These are phyloP conservation scores for Apiotrichum domesticum DNA, from an alignment of 1,284 basidiomycete genomes.

Conservation along the genomic window DNA sequence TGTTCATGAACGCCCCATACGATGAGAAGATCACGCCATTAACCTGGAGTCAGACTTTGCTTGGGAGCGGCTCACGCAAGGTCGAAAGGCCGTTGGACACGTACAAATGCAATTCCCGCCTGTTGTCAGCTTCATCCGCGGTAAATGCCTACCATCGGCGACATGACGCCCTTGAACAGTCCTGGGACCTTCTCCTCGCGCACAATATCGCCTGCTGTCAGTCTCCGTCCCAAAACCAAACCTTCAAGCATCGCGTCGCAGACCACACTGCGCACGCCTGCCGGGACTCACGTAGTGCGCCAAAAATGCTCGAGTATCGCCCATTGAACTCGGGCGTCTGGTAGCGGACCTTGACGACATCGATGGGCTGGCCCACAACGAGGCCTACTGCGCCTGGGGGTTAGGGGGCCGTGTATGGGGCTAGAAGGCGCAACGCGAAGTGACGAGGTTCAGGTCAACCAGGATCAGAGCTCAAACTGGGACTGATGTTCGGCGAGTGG, in stretches of 20 bases:
- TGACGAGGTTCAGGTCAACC: no score
- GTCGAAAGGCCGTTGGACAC: constrained; percentile 5
- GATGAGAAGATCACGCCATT: constrained; percentile 47
- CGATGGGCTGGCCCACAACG: constrained; percentile 47
- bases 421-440: no score
- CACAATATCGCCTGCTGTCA: constrained; percentile 23
- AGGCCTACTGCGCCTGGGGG: constrained; percentile 43
- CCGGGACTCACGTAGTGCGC: constrained; percentile 40
- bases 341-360: constrained; percentile 46
- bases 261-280: background rate
- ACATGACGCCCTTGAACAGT: constrained; percentile 46
- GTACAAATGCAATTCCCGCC: constrained; percentile 43
- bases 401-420: no score
- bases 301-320: constrained; percentile 35
- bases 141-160: constrained; percentile 41
- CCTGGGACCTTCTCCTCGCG: constrained; percentile 37
- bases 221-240: background rate
- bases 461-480: no score
- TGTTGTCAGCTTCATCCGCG: constrained; percentile 9
- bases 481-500: no score
- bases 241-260: no score
- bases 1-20: constrained; percentile 43
- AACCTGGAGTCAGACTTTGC: constrained; percentile 25
- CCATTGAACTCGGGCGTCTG: constrained; percentile 42
- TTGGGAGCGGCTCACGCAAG: background rate